phyloP scores from a whole-genome alignment of 345 rosid species.

The Eucalyptus rudis region DNA sequence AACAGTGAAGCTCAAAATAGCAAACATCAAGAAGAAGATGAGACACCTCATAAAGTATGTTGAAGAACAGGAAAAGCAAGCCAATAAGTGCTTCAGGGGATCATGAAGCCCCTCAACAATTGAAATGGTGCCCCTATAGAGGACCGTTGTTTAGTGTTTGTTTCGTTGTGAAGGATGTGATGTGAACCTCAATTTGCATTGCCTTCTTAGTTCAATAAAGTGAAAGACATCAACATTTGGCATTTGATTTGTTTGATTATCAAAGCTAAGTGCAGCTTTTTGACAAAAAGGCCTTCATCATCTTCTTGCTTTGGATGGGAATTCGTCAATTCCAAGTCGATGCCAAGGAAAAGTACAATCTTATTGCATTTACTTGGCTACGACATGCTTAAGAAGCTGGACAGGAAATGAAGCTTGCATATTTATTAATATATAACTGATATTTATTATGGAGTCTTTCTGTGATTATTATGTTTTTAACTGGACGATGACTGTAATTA shows the following conservation, averaged over 20 bases:
- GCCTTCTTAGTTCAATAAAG: not conserved
- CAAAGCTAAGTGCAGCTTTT: not conserved
- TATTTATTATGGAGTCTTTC: not conserved
- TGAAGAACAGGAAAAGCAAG: not conserved
- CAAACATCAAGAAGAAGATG: not conserved
- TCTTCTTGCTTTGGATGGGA: not conserved
- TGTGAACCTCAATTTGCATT: not conserved
- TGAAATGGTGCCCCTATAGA: not conserved
- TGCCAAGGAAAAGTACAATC: not conserved
- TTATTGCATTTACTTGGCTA: not conserved
- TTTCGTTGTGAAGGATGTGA: no score
- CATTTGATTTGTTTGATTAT: not conserved
- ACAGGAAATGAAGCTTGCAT: not conserved
- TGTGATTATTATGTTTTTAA: no score
- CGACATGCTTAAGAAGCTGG: not conserved
- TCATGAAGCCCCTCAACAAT: not conserved
- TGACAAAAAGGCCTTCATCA: not conserved
- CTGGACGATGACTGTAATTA: not conserved
- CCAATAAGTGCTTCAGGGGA: not conserved
- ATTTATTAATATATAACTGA: not conserved
- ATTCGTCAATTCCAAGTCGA: not conserved
- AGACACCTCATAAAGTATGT: not conserved
- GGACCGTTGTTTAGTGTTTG: not conserved
- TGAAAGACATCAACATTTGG: not conserved
- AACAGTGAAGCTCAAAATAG: not conserved